Base-by-base conservation (phyloP, 2,329 filamentous ascomycete species). In the Juglanconis oblonga region DNA sequence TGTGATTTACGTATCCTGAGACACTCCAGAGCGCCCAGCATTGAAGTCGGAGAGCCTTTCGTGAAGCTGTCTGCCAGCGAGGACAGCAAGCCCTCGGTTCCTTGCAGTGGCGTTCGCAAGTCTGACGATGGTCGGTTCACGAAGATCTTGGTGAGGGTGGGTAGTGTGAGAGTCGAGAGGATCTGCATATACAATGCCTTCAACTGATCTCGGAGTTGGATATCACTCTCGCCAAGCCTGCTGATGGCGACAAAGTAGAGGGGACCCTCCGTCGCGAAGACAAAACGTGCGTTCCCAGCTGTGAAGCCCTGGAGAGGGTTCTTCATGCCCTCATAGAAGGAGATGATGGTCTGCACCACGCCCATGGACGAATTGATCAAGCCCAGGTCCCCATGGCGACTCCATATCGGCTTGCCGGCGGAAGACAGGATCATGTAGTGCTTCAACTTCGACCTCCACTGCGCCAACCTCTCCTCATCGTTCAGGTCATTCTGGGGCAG, bases 151-250 rank as follows among this genome's bases (percentile, higher is more conserved):
- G 87, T 90, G 65, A 99, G 82, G 13, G 86, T 90, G 0, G 95
- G 94, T 8, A 99, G 81, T 0, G 95, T 99, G 62, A 99, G 78
- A 0, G 96, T 99, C 1, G 95, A 98, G 32, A 99, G 76, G 55
- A 99, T 97, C 74, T 99, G 95, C 91, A 97, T 98, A 73, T 99
- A 99, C 42, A 99, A 77, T 11, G 94, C 93, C 65, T 97, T 92
- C 2, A 99, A 84, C 72, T 99, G 95, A 24, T 87, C 84, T 57
- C 91, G 86, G 24, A 99, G 82, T 73, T 99, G 94, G 4, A 85
- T 79, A 70, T 98, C 94, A 71, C 91, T 97, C 74, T 99, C 95
- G n/a, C 89, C 87, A 10, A 99, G 83, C 64, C 88, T 89, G 71
- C 92, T 97, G 69, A 98, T 95, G 49, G 93, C 94, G 52, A 98